These are phyloP conservation scores for Sherardia arvensis DNA, from an alignment of 257 asterid genomes.

Conservation along the genomic window DNA sequence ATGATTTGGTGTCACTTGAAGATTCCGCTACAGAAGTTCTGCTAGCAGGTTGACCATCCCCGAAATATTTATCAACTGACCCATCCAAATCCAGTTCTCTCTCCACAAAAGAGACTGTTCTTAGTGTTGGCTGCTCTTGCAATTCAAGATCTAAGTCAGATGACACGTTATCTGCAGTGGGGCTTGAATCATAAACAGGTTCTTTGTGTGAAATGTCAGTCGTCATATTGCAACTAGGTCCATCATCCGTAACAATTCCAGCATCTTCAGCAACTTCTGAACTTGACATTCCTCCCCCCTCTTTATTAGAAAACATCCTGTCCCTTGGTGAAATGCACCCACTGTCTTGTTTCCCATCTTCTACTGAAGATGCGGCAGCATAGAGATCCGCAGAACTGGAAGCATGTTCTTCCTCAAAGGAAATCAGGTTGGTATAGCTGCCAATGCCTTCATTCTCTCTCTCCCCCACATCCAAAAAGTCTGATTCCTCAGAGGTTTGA, in stretches of 20 bases:
- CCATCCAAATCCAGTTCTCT: constrained; percentile 27
- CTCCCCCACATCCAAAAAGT: constrained; percentile 25
- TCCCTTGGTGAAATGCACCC: constrained; percentile 42
- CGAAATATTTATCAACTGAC: constrained; percentile 22
- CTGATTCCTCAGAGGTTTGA: constrained; percentile 50
- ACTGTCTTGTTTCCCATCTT: constrained; percentile 15
- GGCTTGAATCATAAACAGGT: constrained; percentile 66
- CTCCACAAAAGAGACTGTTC: constrained; percentile 28
- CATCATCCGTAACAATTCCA: constrained; percentile 22
- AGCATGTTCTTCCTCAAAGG: constrained; percentile 8
- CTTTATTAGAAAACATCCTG: constrained; percentile 24
- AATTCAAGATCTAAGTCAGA: constrained; percentile 42
- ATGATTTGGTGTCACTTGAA: constrained; percentile 11
- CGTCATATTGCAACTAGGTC: constrained; percentile 15
- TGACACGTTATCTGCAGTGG: constrained; percentile 33
- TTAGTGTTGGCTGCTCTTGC: constrained; percentile 26
- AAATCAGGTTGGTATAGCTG: constrained; percentile 7
- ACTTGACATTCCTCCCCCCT: constrained; percentile 29
- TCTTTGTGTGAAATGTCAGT: constrained; percentile 28
- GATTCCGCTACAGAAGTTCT: constrained; percentile 16
- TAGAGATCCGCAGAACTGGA: constrained; percentile 8
- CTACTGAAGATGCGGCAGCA: constrained; percentile 15
- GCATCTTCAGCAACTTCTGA: constrained; percentile 27
- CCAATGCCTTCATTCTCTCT: constrained; percentile 17
- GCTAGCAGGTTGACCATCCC: constrained; percentile 17